phyloP scores from a whole-genome alignment of 495 filamentous ascomycete genomes.

The Cryomyces minteri region DNA sequence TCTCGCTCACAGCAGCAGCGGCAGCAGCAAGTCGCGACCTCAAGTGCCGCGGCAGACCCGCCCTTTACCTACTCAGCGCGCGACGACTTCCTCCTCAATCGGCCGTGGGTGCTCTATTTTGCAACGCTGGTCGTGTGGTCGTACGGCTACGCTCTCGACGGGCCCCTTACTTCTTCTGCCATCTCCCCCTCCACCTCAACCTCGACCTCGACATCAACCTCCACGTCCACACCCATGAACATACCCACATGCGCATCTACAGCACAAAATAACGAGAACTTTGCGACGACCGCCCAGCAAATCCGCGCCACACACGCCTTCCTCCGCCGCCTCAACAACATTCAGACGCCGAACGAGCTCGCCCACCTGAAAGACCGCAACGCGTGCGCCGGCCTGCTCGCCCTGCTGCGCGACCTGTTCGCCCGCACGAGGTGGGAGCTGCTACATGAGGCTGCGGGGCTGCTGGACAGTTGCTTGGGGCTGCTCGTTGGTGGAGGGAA shows the following conservation, averaged over 20 bases:
- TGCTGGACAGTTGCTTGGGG: constrained; percentile 64
- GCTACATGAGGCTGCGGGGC: constrained; percentile 62
- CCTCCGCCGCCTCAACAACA: constrained; percentile 50
- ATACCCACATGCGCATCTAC: no score
- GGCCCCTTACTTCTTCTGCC: constrained; percentile 23
- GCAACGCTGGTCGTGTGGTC: constrained; percentile 85
- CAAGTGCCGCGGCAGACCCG: not conserved
- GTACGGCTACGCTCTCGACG: constrained; percentile 86
- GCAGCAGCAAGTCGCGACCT: not conserved
- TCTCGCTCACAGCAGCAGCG: not conserved
- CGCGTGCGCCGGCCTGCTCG: constrained; percentile 60
- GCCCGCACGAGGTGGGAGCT: constrained; percentile 77
- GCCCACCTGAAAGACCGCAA: constrained; percentile 60
- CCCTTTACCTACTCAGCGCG: constrained; percentile 47
- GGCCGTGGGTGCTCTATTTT: constrained; percentile 96
- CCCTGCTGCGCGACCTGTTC: constrained; percentile 71
- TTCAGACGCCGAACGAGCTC: constrained; percentile 68
- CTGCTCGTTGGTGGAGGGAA: constrained; percentile 24
- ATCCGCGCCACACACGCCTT: constrained; percentile 64
- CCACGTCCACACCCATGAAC: no score
- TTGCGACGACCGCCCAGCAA: constrained; percentile 41
- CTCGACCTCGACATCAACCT: no score
- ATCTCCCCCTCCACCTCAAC: not conserved
- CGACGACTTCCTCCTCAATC: constrained; percentile 78
- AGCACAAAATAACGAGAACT: constrained; percentile 1